Evolutionary conservation across 2,329 filamentous ascomycete genomes (phyloP), one percentile per base, ranked within the genome.

Genomic region (Ophiocordyceps camponoti-leonardi): DNA sequence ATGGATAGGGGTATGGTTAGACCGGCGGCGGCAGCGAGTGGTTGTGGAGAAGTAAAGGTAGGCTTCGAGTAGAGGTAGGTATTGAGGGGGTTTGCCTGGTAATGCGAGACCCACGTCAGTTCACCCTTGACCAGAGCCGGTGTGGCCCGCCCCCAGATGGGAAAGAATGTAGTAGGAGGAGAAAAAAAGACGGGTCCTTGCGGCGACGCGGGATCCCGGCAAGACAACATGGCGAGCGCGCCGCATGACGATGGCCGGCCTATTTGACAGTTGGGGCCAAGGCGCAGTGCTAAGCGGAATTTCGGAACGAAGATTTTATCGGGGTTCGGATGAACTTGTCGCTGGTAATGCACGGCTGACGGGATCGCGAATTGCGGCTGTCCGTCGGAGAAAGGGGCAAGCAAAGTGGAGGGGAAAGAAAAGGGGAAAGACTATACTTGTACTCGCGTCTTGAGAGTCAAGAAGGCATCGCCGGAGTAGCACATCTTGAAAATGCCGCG

Each of bases 401-500:
- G n/a, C n/a, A n/a, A n/a, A n/a, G n/a, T n/a, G n/a, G n/a, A n/a
- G n/a, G n/a, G 16, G 35, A 37, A 18, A 19, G 35, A 11, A 39
- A 39, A 39, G 8, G n/a, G 22, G 22, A 41, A 14, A n/a, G 19
- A 23, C 13, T 26, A 51, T 74, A 83, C 79, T 71, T 98, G 92
- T 51, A 98, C 92, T 65, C 87, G 79, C 48, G 92, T 98, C 63
- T 92, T 92, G 51, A 98, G 72, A 23, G 92, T 96, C 65, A 98
- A 67, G 61, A 88, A 96, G 28, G 92, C 90, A 66, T 98, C 90
- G 53, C 92, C 92, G 2, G 84, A 79, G 62, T 98, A 98, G 61
- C 83, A 90, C 90, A 98, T 96, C 65, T 96, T 96, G 73, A 98
- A 98, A 54, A 98, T 96, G 60, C 92, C 92, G 48, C 92, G 77